Evolutionary conservation across 2,329 filamentous ascomycete species (phyloP).

Genomic region (Pyricularia sp.): DNA sequence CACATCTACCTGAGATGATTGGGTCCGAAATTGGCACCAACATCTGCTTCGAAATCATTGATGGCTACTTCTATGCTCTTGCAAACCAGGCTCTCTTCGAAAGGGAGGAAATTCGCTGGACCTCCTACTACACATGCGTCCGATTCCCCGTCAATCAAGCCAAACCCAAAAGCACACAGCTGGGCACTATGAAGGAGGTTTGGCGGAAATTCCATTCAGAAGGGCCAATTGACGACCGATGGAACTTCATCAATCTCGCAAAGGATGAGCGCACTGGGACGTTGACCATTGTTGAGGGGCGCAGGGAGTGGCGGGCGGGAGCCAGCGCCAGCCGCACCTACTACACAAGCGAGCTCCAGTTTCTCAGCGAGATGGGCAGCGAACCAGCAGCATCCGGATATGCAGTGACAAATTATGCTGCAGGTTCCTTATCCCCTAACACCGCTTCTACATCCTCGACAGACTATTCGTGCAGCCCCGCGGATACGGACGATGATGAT

Average conservation of each 20-base stretch:
- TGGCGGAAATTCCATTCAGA: conserved; percentile 61
- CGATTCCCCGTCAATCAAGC: conserved; percentile 47
- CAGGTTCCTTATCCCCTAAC: background rate
- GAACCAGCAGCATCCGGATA: background rate
- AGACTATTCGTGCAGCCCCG: background rate
- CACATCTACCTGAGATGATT: conserved; percentile 41
- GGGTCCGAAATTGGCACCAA: conserved; percentile 58
- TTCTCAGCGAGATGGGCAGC: conserved; percentile 15
- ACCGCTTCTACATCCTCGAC: background rate
- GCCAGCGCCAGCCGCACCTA: conserved; percentile 54
- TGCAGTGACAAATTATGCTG: background rate
- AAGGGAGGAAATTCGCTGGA: conserved; percentile 55
- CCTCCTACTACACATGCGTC: conserved; percentile 59
- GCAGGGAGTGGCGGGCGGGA: conserved; percentile 51
- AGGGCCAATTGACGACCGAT: conserved; percentile 65
- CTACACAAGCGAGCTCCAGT: conserved; percentile 49
- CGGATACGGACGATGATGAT: background rate
- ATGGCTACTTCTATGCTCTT: conserved; percentile 57
- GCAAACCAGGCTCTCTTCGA: conserved; percentile 57
- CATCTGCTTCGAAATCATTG: conserved; percentile 63
- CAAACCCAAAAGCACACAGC: conserved; percentile 26
- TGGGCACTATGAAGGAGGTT: conserved; percentile 34
- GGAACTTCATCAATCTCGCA: conserved; percentile 57
- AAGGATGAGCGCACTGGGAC: conserved; percentile 48
- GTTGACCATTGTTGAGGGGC: conserved; percentile 55